These are phyloP conservation scores for Trichomonas tenax DNA, from an alignment of 208 protist species.

Conservation along the genomic window DNA sequence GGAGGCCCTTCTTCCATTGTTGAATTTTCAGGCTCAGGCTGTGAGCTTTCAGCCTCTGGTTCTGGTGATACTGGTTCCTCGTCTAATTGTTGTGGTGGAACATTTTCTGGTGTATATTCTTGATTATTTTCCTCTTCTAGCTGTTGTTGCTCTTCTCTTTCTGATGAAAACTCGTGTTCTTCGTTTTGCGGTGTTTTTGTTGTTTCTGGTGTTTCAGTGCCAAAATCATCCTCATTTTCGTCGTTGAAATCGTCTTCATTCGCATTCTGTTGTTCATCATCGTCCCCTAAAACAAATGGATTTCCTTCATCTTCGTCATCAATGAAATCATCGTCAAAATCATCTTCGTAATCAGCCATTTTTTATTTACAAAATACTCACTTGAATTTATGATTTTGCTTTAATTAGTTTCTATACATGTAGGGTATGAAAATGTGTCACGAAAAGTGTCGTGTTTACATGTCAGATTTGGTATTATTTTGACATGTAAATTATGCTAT, in stretches of 20 bases:
- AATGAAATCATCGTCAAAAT: slow-evolving; percentile 21
- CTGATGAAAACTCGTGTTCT: not conserved
- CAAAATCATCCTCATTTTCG: not conserved
- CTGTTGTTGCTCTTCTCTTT: not conserved
- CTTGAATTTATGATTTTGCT: too few species aligned
- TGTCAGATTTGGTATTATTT: too few species aligned
- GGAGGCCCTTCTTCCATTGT: not conserved
- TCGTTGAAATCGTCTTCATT: not conserved
- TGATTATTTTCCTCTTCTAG: not conserved
- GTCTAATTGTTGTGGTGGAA: not conserved
- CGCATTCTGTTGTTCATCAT: not conserved
- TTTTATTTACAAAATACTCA: not conserved
- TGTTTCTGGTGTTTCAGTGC: not conserved
- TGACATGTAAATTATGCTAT: too few species aligned
- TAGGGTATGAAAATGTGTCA: too few species aligned
- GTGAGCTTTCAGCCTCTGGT: not conserved
- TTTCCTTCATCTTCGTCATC: not conserved
- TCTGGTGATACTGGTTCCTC: not conserved
- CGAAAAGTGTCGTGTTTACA: too few species aligned
- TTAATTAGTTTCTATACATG: too few species aligned
- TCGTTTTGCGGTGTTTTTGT: not conserved
- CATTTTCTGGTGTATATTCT: not conserved
- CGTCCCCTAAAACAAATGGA: too few species aligned
- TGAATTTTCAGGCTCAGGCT: not conserved
- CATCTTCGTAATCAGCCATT: not conserved